Conservation (phyloP, 257 asterid species). For the Solanum virginianum region DNA sequence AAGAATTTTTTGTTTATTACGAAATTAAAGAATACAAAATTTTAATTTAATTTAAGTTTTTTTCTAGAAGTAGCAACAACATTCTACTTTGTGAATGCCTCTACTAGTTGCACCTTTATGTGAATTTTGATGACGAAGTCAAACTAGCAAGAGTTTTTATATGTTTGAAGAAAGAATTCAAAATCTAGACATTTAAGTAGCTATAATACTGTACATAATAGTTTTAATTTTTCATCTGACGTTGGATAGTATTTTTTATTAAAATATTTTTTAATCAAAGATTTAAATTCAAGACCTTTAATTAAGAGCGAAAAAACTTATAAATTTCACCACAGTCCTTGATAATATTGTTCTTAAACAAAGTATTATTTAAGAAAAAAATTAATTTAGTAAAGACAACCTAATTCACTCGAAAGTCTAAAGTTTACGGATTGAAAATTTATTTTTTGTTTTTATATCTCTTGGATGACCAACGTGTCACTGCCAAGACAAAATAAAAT, state of each 20-base stretch:
- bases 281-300: background rate
- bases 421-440: background rate
- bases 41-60: background rate
- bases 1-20: background rate
- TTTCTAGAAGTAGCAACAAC: background rate
- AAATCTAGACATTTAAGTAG: background rate
- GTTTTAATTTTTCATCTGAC: too few species aligned
- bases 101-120: background rate
- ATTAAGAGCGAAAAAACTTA: background rate
- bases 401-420: too few species aligned
- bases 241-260: background rate
- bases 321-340: background rate
- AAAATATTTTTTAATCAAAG: background rate
- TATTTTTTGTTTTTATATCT: background rate
- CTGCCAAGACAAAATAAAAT: too few species aligned
- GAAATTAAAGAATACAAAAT: background rate
- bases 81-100: background rate
- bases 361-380: too few species aligned
- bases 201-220: background rate
- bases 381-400: too few species aligned
- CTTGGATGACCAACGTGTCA: background rate
- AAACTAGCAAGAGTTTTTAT: background rate
- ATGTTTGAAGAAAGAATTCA: background rate
- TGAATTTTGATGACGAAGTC: background rate
- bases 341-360: background rate